Base-by-base conservation (phyloP, 2,329 filamentous ascomycete species). In the Dactylonectria macrodidyma region DNA sequence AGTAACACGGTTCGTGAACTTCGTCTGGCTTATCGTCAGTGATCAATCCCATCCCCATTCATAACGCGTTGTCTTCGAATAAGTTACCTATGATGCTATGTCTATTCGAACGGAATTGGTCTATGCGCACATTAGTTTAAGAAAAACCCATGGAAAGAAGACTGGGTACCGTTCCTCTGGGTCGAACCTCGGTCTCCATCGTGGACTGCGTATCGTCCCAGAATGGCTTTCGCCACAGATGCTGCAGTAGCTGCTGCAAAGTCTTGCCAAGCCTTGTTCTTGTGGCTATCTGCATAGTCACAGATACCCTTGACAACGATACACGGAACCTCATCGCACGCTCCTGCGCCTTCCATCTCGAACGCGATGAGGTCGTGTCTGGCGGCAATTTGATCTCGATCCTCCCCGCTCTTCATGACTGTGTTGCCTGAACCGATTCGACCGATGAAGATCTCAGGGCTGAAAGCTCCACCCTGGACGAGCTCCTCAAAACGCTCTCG, bases 261-360 rank as follows among this genome's bases (percentile, higher is more conserved):
- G 2, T 36, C 14, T 24, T 67, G 65, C 65, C 65, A 67, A 11
- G 3, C 19, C 30, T 67, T 64, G 34, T 60, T 44, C 26, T 67
- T 67, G 16, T 67, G 60, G 26, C 50, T 51, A 10, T 66, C 64
- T 6, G 65, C 59, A 58, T 67, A 67, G 16, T 67, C 59, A 12
- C 65, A 59, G 2, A 63, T 19, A 1, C 65, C 59, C 34, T 67
- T 67, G 33, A 67, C 30, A 1, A 63, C 54, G 2, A 67, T 19
- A 9, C 65, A 59, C 7, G 65, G 59, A 2, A 67, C 7, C 5
- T 38, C 30, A 12, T 58, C 54, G 36, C 59, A 62, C 1, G 52
- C 54, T 1, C 59, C 65, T 3, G 59, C 52, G 10, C 65, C 41
- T 33, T 67, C 65, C 65, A 67, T 67, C 47, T 67, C 64, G 22